A percentile compares a stretch with the other conserved stretches of the same genome.
These are phyloP conservation scores for Exophiala aquamarina DNA, from an alignment of 2,329 filamentous ascomycete species.

Conservation along the genomic window DNA sequence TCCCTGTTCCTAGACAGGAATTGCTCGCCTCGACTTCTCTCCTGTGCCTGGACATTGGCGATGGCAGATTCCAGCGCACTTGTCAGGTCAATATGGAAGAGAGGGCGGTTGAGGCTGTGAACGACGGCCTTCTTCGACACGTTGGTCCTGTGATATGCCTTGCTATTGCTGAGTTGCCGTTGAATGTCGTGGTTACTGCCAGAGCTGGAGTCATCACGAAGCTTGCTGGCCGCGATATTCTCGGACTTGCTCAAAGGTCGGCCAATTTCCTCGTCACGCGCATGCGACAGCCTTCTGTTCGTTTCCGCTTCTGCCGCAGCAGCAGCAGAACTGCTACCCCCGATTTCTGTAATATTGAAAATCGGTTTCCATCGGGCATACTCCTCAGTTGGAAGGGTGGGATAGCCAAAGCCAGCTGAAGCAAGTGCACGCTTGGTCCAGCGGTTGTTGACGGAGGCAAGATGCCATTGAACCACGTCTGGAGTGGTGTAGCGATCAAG, in stretches of 20 bases:
- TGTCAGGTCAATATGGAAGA: constrained; percentile 92
- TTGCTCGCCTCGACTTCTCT: too few species aligned
- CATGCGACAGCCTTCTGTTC: constrained; percentile 42
- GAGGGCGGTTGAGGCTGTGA: constrained; percentile 80
- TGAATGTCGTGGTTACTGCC: constrained; percentile 40
- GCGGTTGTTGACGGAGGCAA: constrained; percentile 88
- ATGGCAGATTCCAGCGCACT: constrained; percentile 86
- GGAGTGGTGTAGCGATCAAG: constrained; percentile 82
- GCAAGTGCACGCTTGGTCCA: constrained; percentile 92
- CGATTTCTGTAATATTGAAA: constrained; percentile 86
- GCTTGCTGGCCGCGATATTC: background rate
- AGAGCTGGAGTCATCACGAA: constrained; percentile 29
- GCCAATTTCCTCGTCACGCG: constrained; percentile 33
- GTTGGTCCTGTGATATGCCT: constrained; percentile 39
- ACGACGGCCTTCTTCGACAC: constrained; percentile 60
- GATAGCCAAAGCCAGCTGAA: constrained; percentile 85
- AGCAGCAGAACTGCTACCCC: constrained; percentile 69
- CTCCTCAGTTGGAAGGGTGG: constrained; percentile 53
- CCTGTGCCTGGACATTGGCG: constrained; percentile 63
- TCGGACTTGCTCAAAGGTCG: constrained; percentile 26
- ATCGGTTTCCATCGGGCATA: constrained; percentile 86
- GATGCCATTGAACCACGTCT: constrained; percentile 87
- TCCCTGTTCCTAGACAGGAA: too few species aligned
- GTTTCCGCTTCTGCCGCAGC: constrained; percentile 64
- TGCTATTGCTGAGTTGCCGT: constrained; percentile 49